Conservation (phyloP, 495 filamentous ascomycete species). For the Aspergillus kassunensis region DNA sequence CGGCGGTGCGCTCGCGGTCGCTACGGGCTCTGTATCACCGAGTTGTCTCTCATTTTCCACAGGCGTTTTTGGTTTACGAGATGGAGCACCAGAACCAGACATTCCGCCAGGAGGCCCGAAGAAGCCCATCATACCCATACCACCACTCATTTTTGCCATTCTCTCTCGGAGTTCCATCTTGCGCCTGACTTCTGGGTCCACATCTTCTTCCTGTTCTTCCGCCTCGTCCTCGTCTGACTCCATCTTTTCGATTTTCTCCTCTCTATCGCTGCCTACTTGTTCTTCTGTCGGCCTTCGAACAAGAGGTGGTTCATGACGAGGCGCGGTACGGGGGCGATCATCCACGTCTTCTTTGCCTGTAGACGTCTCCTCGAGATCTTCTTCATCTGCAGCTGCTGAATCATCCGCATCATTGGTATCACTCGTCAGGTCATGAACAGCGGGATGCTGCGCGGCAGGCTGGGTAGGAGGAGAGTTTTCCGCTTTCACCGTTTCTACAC, state of each 20-base stretch:
- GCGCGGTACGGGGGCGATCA: slow-evolving; percentile 34
- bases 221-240: slow-evolving; percentile 51
- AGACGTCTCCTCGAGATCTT: slow-evolving; percentile 72
- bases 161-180: slow-evolving; percentile 85
- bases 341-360: slow-evolving; percentile 74
- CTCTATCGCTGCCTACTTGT: slow-evolving; percentile 33
- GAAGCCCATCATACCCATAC: slow-evolving; percentile 96
- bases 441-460: slow-evolving; percentile 39
- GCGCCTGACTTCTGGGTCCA: slow-evolving; percentile 83
- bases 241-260: slow-evolving; percentile 39
- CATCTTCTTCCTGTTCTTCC: slow-evolving; percentile 79
- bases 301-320: slow-evolving; percentile 17
- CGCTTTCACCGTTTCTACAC: slow-evolving; percentile 52
- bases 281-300: slow-evolving; percentile 18
- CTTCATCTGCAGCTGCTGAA: slow-evolving; percentile 80
- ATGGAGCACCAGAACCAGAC: slow-evolving; percentile 38
- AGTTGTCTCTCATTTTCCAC: slow-evolving; percentile 64
- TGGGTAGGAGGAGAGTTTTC: slow-evolving; percentile 45
- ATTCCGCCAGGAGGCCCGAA: slow-evolving; percentile 78
- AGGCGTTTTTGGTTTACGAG: slow-evolving; percentile 50
- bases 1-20: slow-evolving; percentile 56
- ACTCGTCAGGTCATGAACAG: slow-evolving; percentile 53
- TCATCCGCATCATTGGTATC: slow-evolving; percentile 90
- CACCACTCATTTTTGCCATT: slow-evolving; percentile 98
- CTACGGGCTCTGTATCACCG: slow-evolving; percentile 46